Evolutionary conservation across 2,329 filamentous ascomycete species (phyloP), one percentile per base, ranked within the genome.

Genomic region (Fusarium transvaalense): DNA sequence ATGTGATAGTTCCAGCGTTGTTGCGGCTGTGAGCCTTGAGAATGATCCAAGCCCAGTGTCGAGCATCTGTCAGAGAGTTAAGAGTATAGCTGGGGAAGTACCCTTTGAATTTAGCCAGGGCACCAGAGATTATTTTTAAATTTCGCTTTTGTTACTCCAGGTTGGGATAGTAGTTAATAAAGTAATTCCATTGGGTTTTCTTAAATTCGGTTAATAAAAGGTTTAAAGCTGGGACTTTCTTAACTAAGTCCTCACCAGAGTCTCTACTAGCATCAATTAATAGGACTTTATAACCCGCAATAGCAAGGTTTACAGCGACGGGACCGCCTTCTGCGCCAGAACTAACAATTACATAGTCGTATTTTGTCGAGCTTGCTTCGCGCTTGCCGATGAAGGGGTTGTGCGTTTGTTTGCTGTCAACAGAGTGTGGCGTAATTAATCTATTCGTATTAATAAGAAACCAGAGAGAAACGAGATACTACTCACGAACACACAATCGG

Each of bases 291-390:
- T 85, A 82, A 42, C 86, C 86, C 12, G 84, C 85, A 21, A 83
- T 79, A 15, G 87, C 87, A 39, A 89, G 83, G 45, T 85, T 82
- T 43, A 84, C 82, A 8, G 86, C 85, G 6, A 88, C 75, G 5
- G 86, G 85, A 29, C 82, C 85, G 46, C 86, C 86, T 32, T 86
- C 86, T 3, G 86, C 80, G 4, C 86, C 86, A 14, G 84, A 86
- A 7, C 87, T 87, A 35, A 89, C 83, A 17, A 89, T 80, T n/a
- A 89, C 80, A 76, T 88, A 89, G 66, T 88, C 87, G 66, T 88
- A 88, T 7, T 71, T 52, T 3, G 47, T 56, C 7, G 42, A 15
- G 2, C 10, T 41, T 32, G 19, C 52, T 32, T 51, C 64, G 10
- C 59, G 64, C 4, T 65, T 60, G 0, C 42, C 64, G 23, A 68